phyloP scores from a whole-genome alignment of 305 asterid genomes.

The Solanum hybrid region DNA sequence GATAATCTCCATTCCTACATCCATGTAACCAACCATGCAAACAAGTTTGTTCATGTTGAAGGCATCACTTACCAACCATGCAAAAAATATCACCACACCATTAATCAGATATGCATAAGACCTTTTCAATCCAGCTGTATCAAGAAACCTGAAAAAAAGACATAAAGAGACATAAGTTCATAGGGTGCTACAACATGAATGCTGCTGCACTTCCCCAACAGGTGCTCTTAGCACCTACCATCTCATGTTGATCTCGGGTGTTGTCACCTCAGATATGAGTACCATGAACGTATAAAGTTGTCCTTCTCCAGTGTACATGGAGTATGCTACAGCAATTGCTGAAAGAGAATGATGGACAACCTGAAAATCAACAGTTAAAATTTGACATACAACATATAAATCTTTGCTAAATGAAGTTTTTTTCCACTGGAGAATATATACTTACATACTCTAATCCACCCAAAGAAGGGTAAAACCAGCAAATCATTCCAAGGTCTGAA shows the following conservation, averaged over 20 bases:
- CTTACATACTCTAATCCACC: slow-evolving; percentile 97
- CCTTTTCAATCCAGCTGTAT: slow-evolving; percentile 77
- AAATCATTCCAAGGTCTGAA: slow-evolving; percentile 88
- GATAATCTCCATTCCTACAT: neutral
- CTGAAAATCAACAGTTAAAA: slow-evolving; percentile 48
- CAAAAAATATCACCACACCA: slow-evolving; percentile 70
- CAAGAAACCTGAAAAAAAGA: slow-evolving; percentile 67
- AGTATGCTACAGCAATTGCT: slow-evolving; percentile 81
- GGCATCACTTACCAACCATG: slow-evolving; percentile 71
- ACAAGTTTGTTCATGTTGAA: neutral
- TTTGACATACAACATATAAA: slow-evolving; percentile 11
- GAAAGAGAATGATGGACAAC: slow-evolving; percentile 92
- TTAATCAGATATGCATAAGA: slow-evolving; percentile 65
- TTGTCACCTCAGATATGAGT: slow-evolving; percentile 89
- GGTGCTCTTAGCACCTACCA: slow-evolving; percentile 41
- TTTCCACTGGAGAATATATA: slow-evolving; percentile 8
- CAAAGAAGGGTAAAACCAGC: slow-evolving; percentile 86
- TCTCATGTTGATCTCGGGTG: slow-evolving; percentile 92
- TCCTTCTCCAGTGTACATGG: slow-evolving; percentile 87
- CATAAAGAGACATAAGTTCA: slow-evolving; percentile 15
- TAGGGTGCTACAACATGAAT: neutral
- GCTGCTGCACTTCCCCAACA: neutral
- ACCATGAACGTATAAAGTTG: slow-evolving; percentile 98
- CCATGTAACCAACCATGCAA: neutral
- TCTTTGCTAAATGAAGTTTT: neutral